Base-by-base conservation (phyloP, 352 stramenopile species). In the Elongisporangium prolatum region DNA sequence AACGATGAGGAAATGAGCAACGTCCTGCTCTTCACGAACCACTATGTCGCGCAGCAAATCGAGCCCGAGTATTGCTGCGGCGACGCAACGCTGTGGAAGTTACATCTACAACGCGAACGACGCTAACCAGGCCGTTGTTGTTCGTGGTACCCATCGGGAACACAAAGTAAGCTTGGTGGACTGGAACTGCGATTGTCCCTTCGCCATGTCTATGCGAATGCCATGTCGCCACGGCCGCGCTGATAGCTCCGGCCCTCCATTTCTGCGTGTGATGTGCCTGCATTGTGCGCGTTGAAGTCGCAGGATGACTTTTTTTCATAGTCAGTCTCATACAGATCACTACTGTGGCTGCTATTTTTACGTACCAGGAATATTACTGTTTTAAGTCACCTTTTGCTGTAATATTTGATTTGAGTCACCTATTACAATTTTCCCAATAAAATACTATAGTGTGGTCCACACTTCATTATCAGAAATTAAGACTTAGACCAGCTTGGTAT, bases 41-140 rank as follows among this genome's bases (percentile, higher is more conserved):
- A 67, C 8, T 69, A 59, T 34, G 62, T 73, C 13, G 60, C 60
- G n/a, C n/a, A n/a, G 0, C 47, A 67, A 14, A 52, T 77, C 16
- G 48, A 60, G 28, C 21, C 48, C 0, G 20, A 72, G 52, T 75
- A 69, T 38, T 38, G 48, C 52, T 0, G 40, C 21, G 1, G 56
- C 57, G 4, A 1, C 53, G 8, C 20, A 0, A n/a, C n/a, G n/a
- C n/a, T 69, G 58, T 25, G 14, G 40, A 20, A n/a, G n/a, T n/a
- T 68, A 65, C 56, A 60, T 55, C 18, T 40, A 14, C 0, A 18
- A 52, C 0, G 21, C 44, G 1, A 21, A 25, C 0, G 21, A 21
- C n/a, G n/a, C n/a, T n/a, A n/a, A n/a, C 8, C 14, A 55, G 2
- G 0, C 4, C 1, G 51, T 61, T 0, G 3, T 57, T 1, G 49